Conservation (phyloP, 2,329 filamentous ascomycete genomes). For the Neophaeococcomyces mojaviensis region DNA sequence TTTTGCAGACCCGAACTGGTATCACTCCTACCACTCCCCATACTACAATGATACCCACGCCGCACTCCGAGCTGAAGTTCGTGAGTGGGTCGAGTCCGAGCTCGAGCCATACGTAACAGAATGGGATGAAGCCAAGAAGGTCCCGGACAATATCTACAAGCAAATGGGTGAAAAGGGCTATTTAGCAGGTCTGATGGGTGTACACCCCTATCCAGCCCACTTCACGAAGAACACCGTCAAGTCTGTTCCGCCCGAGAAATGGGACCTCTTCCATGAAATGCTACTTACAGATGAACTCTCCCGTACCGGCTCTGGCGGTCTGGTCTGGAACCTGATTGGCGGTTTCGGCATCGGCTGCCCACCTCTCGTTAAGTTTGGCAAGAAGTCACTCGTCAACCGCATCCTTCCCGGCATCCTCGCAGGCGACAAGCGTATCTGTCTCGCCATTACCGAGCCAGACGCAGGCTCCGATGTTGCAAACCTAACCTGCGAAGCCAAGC, state of each 20-base stretch:
- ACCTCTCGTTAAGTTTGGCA: constrained; percentile 84
- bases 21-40: constrained; percentile 92
- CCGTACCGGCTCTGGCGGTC: constrained; percentile 77
- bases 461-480: constrained; percentile 94
- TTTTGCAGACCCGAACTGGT: constrained; percentile 89
- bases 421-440: constrained; percentile 93
- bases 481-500: constrained; percentile 88
- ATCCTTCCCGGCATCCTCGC: constrained; percentile 81
- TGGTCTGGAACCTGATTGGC: constrained; percentile 94
- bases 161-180: constrained; percentile 91
- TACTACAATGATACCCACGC: constrained; percentile 95
- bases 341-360: constrained; percentile 95
- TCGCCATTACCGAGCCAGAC: constrained; percentile 95
- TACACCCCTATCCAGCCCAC: constrained; percentile 61
- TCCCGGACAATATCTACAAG: constrained; percentile 86
- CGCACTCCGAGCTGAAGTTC: constrained; percentile 80
- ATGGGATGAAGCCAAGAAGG: constrained; percentile 92
- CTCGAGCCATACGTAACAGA: constrained; percentile 89
- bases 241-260: constrained; percentile 76
- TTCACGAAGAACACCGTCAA: constrained; percentile 65
- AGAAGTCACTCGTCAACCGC: constrained; percentile 73
- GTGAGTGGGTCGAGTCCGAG: constrained; percentile 82
- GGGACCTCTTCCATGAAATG: constrained; percentile 98
- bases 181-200: constrained; percentile 78
- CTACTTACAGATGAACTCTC: constrained; percentile 91